A percentile compares a stretch with the other conserved stretches of the same genome.
phyloP scores from a whole-genome alignment of 352 stramenopile genomes.

The Pythium biforme region DNA sequence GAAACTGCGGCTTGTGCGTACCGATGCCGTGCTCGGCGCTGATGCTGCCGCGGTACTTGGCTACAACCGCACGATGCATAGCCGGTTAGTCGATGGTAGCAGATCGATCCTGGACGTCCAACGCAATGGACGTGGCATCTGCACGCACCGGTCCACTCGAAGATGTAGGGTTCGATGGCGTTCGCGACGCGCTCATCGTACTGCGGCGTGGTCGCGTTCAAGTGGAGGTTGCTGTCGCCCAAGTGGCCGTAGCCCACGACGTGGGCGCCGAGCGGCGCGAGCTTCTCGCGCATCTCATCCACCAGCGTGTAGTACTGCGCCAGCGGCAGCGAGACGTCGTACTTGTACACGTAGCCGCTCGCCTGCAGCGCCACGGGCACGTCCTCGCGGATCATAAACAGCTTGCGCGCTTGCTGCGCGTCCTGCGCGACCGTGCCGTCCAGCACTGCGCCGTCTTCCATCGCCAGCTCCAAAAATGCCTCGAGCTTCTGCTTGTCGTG shows the following conservation, averaged over 20 bases:
- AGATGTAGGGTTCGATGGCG: slow-evolving; percentile 72
- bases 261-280: slow-evolving; percentile 45
- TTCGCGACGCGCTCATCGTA: slow-evolving; percentile 68
- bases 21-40: slow-evolving; percentile 97
- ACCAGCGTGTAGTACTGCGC: slow-evolving; percentile 91
- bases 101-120: not conserved
- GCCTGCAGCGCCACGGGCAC: slow-evolving; percentile 87
- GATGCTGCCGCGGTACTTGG: slow-evolving; percentile 91
- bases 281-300: slow-evolving; percentile 60
- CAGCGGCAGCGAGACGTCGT: slow-evolving; percentile 95
- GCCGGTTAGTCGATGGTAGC: not conserved
- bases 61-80: slow-evolving; percentile 15
- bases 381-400: slow-evolving; percentile 95
- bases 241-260: slow-evolving; percentile 94
- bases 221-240: slow-evolving; percentile 96
- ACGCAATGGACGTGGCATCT: too few species aligned
- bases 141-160: slow-evolving; percentile 80
- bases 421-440: slow-evolving; percentile 94
- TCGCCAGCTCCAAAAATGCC: slow-evolving; percentile 74
- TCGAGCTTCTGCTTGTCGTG: slow-evolving; percentile 94
- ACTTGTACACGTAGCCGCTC: slow-evolving; percentile 96
- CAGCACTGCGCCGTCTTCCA: slow-evolving; percentile 67
- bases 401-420: slow-evolving; percentile 82
- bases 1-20: slow-evolving; percentile 90
- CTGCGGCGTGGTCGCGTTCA: slow-evolving; percentile 90